These are phyloP conservation scores for Rhodotorula kratochvilovae DNA, from an alignment of 768 basidiomycete species.

Conservation along the genomic window DNA sequence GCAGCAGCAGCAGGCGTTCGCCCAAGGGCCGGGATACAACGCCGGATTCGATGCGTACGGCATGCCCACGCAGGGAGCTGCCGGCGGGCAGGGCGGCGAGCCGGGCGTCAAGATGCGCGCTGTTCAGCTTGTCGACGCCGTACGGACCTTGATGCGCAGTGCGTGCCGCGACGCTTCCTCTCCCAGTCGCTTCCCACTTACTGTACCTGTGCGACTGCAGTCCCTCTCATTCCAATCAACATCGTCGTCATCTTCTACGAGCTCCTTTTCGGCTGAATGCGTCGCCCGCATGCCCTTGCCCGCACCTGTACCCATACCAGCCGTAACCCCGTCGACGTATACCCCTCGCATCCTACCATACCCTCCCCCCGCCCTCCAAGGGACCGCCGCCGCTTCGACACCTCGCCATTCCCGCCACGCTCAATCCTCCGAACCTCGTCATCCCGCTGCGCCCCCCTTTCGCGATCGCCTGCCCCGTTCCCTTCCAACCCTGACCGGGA, in stretches of 20 bases:
- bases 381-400: background rate
- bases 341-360: background rate
- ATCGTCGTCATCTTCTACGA: slow-evolving; percentile 82
- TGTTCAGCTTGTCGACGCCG: slow-evolving; percentile 88
- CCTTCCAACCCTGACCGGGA: no score
- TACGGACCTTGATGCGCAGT: slow-evolving; percentile 96
- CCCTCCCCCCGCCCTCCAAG: background rate
- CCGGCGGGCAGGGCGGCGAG: background rate
- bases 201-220: slow-evolving; percentile 50
- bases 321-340: background rate
- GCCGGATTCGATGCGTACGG: slow-evolving; percentile 24
- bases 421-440: no score
- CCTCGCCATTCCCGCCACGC: background rate
- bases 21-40: background rate
- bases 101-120: slow-evolving; percentile 71
- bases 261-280: slow-evolving; percentile 40
- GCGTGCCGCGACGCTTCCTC: slow-evolving; percentile 50
- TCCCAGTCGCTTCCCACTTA: background rate
- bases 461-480: no score
- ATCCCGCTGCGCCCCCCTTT: no score
- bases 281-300: no score
- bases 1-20: slow-evolving; percentile 5
- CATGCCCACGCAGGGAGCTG: slow-evolving; percentile 4
- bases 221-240: slow-evolving; percentile 86
- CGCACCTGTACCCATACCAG: background rate